Base-by-base conservation (phyloP, 345 rosid genomes). In the Kernera saxatilis region DNA sequence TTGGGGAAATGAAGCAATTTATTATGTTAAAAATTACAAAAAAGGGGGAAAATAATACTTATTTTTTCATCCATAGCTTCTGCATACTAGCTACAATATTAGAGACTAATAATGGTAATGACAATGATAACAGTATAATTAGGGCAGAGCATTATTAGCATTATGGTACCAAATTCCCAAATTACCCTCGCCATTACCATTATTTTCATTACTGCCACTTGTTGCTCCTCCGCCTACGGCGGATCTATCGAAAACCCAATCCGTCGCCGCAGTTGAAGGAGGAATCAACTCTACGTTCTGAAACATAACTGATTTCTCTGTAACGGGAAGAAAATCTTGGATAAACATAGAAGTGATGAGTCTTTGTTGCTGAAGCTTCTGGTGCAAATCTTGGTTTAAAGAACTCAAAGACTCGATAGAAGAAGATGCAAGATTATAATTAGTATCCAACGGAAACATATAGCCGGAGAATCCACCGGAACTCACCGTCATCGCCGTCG, bases 331-430 rank as follows among this genome's bases (percentile, higher is more conserved):
- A 37, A 51, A 46, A 27, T 70, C 86, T 5, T 85, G 85, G 25
- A 83, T 82, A 59, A 89, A 87, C 87, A 81, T 73, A 32, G 75
- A 63, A n/a, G 64, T 43, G 58, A 90, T 78, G 61, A 92, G 78
- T 64, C 97, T 81, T 30, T 90, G 97, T 77, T 94, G 93, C 83
- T 94, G 99, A 75, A 94, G 75, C 82, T 87, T 92, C 86, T 87
- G 88, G 84, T 88, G 98, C 80, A 94, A 84, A 79, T 91, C 97
- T 62, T 92, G 97, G 84, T 92, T 90, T 51, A 95, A 80, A 35
- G 89, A 86, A 63, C 98, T 91, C 82, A 94, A 74, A 49, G 96
- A 89, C 72, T 89, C 96, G 30, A 91, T 88, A 8, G 98, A 88
- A 5, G 92, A 57, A 5, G 96, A 83, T 23, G 81, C 82, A 32